Conservation (phyloP, 2,329 filamentous ascomycete genomes). For the Diaporthe vaccinii region DNA sequence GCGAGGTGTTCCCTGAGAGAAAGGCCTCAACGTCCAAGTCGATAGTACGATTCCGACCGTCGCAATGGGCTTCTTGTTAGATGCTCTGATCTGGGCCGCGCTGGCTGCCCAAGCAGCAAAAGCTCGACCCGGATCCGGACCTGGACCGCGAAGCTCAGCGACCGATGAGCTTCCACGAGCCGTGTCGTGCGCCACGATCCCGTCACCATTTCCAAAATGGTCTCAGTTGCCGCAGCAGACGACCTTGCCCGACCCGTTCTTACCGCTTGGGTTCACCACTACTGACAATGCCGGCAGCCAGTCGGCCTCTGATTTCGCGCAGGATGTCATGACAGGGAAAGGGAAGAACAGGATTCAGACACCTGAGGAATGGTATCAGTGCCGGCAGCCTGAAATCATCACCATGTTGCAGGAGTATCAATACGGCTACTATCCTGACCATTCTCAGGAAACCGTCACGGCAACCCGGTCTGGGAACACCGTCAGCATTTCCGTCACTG, state of each 20-base stretch:
- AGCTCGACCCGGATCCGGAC: not conserved
- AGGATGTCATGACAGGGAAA: conserved; percentile 54
- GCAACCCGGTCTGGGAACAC: conserved; percentile 61
- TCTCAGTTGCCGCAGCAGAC: conserved; percentile 53
- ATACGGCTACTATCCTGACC: conserved; percentile 65
- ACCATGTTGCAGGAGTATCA: conserved; percentile 64
- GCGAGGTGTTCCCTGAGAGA: not conserved
- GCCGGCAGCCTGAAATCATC: conserved; percentile 64
- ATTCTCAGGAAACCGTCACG: conserved; percentile 59
- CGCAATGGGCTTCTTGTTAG: not conserved
- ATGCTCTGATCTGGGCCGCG: not conserved
- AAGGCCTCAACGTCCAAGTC: not conserved
- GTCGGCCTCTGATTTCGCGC: conserved; percentile 47
- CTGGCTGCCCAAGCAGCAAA: not conserved
- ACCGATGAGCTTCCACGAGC: conserved; percentile 16
- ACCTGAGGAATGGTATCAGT: conserved; percentile 62
- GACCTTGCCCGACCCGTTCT: conserved; percentile 60
- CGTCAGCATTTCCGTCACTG: conserved; percentile 57
- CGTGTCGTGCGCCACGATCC: conserved; percentile 45
- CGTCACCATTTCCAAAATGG: conserved; percentile 52
- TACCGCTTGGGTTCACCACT: conserved; percentile 55
- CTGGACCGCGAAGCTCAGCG: not conserved
- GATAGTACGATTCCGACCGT: not conserved
- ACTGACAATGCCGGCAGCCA: conserved; percentile 50
- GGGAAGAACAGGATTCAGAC: conserved; percentile 58